A percentile compares a stretch with the other conserved stretches of the same genome.
Conservation (phyloP, 139 green algal species). For the Chlamydomonas schloesseri region DNA sequence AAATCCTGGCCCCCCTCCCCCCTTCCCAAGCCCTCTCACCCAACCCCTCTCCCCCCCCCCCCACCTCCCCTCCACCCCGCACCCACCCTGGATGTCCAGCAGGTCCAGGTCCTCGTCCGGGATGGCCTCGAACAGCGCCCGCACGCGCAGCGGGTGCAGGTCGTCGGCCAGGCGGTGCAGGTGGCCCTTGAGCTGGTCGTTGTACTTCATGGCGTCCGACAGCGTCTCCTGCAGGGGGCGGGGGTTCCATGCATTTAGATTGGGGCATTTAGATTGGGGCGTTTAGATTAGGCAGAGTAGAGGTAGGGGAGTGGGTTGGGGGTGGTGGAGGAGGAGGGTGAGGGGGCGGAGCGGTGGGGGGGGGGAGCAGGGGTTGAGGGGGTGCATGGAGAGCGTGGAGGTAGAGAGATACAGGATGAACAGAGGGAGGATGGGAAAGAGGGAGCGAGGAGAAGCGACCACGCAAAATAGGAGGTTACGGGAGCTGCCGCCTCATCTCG, state of each 20-base stretch:
- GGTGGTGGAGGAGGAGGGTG: neutral
- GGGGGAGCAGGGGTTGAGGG: too few relatives aligned
- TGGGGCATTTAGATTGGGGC: neutral
- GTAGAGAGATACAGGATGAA: too few relatives aligned
- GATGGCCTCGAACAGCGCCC: conserved; percentile 86
- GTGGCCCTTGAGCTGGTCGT: conserved; percentile 57
- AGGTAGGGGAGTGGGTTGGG: neutral
- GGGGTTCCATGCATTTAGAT: neutral
- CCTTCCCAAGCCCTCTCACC: neutral
- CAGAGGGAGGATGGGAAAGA: too few relatives aligned
- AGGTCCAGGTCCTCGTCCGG: conserved; percentile 75
- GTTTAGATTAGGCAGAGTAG: neutral
- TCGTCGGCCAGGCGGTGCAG: conserved; percentile 83
- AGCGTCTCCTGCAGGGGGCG: conserved; percentile 54
- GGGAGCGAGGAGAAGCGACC: too few relatives aligned
- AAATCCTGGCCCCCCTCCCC: neutral
- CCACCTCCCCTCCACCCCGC: neutral
- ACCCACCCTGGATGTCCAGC: conserved; percentile 66
- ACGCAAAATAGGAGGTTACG: too few relatives aligned
- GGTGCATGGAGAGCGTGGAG: too few relatives aligned
- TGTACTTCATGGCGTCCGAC: conserved; percentile 56
- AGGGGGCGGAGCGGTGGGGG: too few relatives aligned
- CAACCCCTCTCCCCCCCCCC: neutral
- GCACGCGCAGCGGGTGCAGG: conserved; percentile 91
- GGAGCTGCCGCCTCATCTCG: too few relatives aligned